Conservation (phyloP, 2,329 filamentous ascomycete genomes). For the Neofusicoccum ribis region DNA sequence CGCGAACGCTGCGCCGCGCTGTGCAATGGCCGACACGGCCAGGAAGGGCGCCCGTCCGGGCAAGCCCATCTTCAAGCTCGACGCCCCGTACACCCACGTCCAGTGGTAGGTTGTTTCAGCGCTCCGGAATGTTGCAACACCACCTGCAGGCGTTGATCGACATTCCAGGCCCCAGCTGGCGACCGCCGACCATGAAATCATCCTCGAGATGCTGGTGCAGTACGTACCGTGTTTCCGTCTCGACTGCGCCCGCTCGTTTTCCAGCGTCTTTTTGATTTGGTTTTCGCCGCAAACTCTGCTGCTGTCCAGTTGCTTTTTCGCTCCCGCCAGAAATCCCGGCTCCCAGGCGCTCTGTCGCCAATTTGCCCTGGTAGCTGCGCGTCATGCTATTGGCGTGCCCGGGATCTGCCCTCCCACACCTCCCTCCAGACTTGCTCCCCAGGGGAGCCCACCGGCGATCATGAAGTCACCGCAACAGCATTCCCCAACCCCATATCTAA, state of each 20-base stretch:
- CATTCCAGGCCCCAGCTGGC: constrained; percentile 60
- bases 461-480: constrained; percentile 13
- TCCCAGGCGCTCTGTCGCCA: not conserved
- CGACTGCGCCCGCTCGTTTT: not conserved
- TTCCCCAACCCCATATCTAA: constrained; percentile 8
- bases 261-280: not conserved
- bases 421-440: not conserved
- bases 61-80: constrained; percentile 58
- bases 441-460: constrained; percentile 5
- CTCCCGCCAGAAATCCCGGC: not conserved
- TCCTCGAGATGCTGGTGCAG: constrained; percentile 59
- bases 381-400: constrained; percentile 7
- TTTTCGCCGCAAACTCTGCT: not conserved
- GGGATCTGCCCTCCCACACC: not conserved
- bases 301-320: not conserved
- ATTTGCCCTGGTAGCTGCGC: not conserved
- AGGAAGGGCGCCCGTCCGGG: constrained; percentile 26
- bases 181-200: constrained; percentile 60
- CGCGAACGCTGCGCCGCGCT: too few relatives aligned
- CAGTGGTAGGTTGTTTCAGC: constrained; percentile 53
- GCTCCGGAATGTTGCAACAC: constrained; percentile 9
- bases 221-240: not conserved
- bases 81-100: constrained; percentile 63
- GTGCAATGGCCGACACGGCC: constrained; percentile 1
- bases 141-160: constrained; percentile 10